Conservation (phyloP, 176 grass and related monocot genomes). For the Rhipidocladum racemiflorum region DNA sequence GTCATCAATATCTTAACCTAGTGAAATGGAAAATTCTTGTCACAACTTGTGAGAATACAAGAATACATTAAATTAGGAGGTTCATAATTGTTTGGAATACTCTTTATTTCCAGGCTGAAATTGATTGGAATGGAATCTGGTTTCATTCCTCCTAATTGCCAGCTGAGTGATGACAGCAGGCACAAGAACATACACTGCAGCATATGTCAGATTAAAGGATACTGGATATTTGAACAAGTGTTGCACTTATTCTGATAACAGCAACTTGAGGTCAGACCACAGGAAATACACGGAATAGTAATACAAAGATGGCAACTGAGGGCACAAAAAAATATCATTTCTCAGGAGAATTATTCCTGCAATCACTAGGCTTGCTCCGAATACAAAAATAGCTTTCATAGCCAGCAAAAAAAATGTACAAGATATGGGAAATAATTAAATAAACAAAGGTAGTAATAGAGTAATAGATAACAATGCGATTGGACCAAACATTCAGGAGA, state of each 20-base stretch:
- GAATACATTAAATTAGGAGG: conserved; percentile 16
- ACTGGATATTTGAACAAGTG: conserved; percentile 2
- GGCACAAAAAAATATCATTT: background rate
- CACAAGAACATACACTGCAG: background rate
- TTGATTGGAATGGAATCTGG: background rate
- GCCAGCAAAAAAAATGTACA: background rate
- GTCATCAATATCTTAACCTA: conserved; percentile 7
- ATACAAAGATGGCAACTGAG: background rate
- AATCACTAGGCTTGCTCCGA: background rate
- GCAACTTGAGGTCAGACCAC: background rate
- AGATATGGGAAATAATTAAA: too few relatives aligned
- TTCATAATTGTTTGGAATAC: conserved; percentile 16
- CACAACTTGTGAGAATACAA: conserved; percentile 10
- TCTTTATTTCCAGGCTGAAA: background rate
- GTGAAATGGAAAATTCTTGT: conserved; percentile 14
- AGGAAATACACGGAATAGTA: conserved; percentile 1
- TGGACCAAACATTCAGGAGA: too few relatives aligned
- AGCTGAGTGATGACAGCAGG: background rate
- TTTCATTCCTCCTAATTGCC: conserved; percentile 19
- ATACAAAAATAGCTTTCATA: background rate
- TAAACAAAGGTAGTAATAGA: too few relatives aligned
- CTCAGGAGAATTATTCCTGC: conserved; percentile 3
- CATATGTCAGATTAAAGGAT: background rate
- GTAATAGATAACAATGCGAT: too few relatives aligned
- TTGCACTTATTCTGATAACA: background rate